Evolutionary conservation across 2,329 filamentous ascomycete genomes (phyloP), one percentile per base, ranked within the genome.

Genomic region (Aureobasidium musti): DNA sequence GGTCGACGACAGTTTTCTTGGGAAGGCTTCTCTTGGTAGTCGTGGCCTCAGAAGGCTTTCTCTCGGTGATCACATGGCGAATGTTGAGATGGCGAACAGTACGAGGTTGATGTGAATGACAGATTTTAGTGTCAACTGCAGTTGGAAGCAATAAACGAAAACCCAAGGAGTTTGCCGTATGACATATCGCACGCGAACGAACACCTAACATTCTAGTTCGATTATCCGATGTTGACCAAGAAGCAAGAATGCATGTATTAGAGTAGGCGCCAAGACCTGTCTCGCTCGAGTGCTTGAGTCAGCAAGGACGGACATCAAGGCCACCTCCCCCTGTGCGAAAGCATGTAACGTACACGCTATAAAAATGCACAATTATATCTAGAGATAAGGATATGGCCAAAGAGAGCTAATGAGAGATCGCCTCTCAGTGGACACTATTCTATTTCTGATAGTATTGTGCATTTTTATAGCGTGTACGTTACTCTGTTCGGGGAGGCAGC

Each of bases 261-360:
- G 1, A 33, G 7, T 23, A 39, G 56, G n/a, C 47, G 41, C 56
- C 39, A 30, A 47, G 56, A n/a, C 7, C 17, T 37, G 37, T 21
- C 11, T 43, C 57, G 19, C 11, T 39, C 30, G 14, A n/a, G 30
- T n/a, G 30, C 59, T 23, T 41, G 59, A 63, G 26, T 63, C 47
- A 52, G 59, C 59, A 52, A n/a, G 59, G 2, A 26, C 10, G 6
- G 17, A n/a, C 59, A n/a, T n/a, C n/a, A n/a, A n/a, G n/a, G n/a
- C n/a, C n/a, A n/a, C n/a, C n/a, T n/a, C n/a, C n/a, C n/a, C n/a
- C n/a, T n/a, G n/a, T n/a, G n/a, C n/a, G n/a, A n/a, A n/a, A n/a
- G n/a, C n/a, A n/a, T n/a, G n/a, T n/a, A n/a, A n/a, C n/a, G n/a
- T n/a, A n/a, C n/a, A n/a, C n/a, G n/a, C n/a, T n/a, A n/a, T n/a